phyloP scores from a whole-genome alignment of 257 asterid species.

The Buddleja alternifolia region DNA sequence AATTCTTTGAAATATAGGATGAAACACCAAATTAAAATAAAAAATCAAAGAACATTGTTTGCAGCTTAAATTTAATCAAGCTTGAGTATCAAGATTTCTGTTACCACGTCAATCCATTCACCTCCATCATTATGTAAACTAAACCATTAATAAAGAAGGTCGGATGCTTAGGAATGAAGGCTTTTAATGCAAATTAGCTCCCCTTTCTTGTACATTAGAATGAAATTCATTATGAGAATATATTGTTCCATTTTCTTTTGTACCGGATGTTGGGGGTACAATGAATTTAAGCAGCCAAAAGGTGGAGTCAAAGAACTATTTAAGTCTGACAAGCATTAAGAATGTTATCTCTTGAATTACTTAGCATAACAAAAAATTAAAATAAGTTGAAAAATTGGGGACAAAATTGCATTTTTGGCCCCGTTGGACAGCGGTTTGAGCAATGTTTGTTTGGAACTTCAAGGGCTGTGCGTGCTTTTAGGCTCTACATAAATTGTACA shows the following conservation, averaged over 20 bases:
- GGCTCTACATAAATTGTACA: too few species aligned
- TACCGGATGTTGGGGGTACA: conserved; percentile 30
- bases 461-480: too few species aligned
- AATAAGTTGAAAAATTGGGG: too few species aligned
- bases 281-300: conserved; percentile 16
- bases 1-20: too few species aligned
- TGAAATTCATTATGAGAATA: conserved; percentile 16
- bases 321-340: conserved; percentile 20
- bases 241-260: conserved; percentile 16
- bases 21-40: too few species aligned
- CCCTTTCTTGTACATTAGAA: conserved; percentile 22
- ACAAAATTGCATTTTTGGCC: too few species aligned
- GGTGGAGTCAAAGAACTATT: conserved; percentile 15
- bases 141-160: conserved; percentile 21
- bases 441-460: too few species aligned
- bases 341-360: conserved; percentile 7
- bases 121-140: conserved; percentile 18
- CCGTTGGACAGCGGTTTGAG: too few species aligned
- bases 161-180: conserved; percentile 44
- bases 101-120: conserved; percentile 13
- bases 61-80: not conserved
- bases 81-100: conserved; percentile 9
- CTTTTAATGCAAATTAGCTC: conserved; percentile 25
- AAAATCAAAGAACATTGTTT: too few species aligned
- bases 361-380: too few species aligned